Base-by-base conservation (phyloP, 331 rosid species). In the Quercus tomentella region DNA sequence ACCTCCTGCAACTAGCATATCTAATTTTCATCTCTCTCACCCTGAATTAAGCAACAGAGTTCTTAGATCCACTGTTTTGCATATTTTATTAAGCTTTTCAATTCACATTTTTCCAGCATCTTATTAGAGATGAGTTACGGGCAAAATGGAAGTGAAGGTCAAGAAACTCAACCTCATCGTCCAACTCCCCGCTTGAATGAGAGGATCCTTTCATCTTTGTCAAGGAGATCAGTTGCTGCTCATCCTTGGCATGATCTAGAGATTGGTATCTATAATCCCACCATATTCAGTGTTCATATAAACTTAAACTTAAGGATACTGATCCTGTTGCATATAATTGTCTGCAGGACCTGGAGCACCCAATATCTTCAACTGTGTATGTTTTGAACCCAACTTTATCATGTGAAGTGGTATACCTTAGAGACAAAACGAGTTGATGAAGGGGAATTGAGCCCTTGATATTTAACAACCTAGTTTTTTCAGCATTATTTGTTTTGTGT, bases 191-290 rank as follows among this genome's bases (percentile, higher is more conserved):
- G 86, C 2, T 87, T 96, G 82, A 96, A 96, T 76, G 96, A 93
- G 83, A 93, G 98, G 86, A 96, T 96, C 85, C 98, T 96, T 75
- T 96, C 97, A 61, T 88, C 97, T 80, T 12, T 93, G 82, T 93
- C 99, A 30, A 90, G 90, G 82, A 91, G 94, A 91, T 91, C 98
- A 11, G 97, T 93, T 72, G 99, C 94, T 88, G 98, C 98, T 3
- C 97, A 93, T 84, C 94, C 97, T 66, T 96, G 99, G 99, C 99
- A 96, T 88, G 99, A 93, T 90, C 98, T 93, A 72, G 99, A 96
- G 86, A 93, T 96, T 79, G 98, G 99, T 96, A 93, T 43, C 71
- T 86, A 6, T 63, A 30, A 4, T 63, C 71, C 6, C 18, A 49
- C 58, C 66, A 35, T 17, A 16, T 73, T 65, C 16, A 18, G 73